Conservation (phyloP, 2,329 filamentous ascomycete species). For the Teratosphaeria destructans region DNA sequence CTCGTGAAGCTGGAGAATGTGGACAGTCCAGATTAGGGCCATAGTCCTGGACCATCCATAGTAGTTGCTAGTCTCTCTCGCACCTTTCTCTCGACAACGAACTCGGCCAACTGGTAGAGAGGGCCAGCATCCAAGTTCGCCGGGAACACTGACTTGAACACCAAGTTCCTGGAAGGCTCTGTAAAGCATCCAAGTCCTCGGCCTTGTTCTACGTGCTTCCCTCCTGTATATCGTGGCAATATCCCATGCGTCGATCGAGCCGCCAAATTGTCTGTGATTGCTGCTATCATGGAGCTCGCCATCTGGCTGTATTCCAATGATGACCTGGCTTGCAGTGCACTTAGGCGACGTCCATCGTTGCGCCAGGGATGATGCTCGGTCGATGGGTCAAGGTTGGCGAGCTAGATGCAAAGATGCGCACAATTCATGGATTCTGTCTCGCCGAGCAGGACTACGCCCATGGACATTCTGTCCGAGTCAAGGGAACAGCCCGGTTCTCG, state of each 20-base stretch:
- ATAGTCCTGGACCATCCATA: too few relatives aligned
- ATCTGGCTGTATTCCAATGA: neutral
- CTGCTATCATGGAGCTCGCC: neutral
- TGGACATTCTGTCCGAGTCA: neutral
- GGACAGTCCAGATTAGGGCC: too few relatives aligned
- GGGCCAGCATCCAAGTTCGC: neutral
- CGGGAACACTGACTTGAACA: neutral
- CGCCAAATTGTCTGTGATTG: neutral
- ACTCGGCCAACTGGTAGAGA: neutral
- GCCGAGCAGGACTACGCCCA: neutral
- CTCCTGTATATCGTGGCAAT: neutral
- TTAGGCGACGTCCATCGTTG: neutral
- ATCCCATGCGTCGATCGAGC: neutral
- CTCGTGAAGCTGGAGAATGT: too few relatives aligned
- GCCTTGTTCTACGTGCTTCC: neutral
- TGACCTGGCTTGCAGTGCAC: neutral
- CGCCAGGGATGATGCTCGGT: neutral
- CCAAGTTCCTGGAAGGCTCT: neutral
- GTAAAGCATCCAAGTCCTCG: neutral
- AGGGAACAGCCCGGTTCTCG: neutral
- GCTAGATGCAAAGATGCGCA: neutral
- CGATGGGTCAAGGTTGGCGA: neutral
- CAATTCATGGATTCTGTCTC: neutral
- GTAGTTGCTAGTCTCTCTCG: neutral
- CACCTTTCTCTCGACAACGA: neutral